These are phyloP conservation scores for Euphorbia schlechtendalii DNA, from an alignment of 441 rosid species.

Conservation along the genomic window DNA sequence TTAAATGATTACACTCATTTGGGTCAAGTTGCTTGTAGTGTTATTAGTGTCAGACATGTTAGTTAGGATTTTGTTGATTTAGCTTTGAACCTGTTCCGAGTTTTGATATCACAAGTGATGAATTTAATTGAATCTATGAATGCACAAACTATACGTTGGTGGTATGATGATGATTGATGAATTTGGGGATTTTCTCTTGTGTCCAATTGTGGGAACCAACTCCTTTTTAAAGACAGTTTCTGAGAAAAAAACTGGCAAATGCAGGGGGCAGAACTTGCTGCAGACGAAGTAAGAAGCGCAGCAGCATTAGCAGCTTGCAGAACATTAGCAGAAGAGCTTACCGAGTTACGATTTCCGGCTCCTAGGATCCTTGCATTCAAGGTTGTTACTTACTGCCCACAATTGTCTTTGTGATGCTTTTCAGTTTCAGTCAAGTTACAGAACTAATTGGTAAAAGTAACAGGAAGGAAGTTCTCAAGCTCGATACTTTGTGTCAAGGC, in stretches of 20 bases:
- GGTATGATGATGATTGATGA: background rate
- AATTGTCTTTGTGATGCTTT: background rate
- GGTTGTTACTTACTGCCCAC: conserved; percentile 39
- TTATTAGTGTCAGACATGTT: background rate
- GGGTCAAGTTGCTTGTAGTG: too few relatives aligned
- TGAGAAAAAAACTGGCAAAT: conserved; percentile 11
- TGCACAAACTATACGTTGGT: background rate
- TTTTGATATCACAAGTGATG: background rate
- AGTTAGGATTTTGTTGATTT: background rate
- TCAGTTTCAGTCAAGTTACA: too few relatives aligned
- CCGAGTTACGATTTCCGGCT: conserved; percentile 90
- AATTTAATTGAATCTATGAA: background rate
- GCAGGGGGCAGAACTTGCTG: conserved; percentile 91
- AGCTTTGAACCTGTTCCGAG: background rate
- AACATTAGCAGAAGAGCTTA: conserved; percentile 92
- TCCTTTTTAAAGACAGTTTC: background rate
- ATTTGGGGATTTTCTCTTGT: too few relatives aligned
- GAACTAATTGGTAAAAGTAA: too few relatives aligned
- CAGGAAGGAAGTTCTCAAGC: conserved; percentile 98
- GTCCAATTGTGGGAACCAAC: background rate
- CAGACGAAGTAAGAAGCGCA: conserved; percentile 77
- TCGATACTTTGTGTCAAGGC: conserved; percentile 77
- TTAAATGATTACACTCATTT: too few relatives aligned
- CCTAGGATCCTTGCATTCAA: conserved; percentile 92
- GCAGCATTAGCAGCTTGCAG: conserved; percentile 90